phyloP scores from a whole-genome alignment of 805 yeast genomes.

The Tetrapisispora fleetii region DNA sequence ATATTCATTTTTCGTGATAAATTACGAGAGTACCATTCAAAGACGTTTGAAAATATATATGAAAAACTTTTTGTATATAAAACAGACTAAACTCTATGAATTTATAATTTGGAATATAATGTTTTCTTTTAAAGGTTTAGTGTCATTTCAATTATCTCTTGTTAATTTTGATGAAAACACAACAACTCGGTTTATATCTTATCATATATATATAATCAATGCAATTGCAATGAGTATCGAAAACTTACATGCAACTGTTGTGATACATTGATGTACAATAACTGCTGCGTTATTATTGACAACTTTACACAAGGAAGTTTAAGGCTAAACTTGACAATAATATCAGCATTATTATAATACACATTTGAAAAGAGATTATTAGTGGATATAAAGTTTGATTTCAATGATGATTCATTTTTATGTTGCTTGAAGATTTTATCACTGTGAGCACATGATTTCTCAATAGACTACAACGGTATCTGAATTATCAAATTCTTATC shows the following conservation, averaged over 20 bases:
- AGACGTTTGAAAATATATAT: too few species aligned
- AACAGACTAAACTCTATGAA: too few species aligned
- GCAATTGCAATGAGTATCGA: not conserved
- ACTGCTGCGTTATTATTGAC: not conserved
- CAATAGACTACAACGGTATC: conserved; percentile 98
- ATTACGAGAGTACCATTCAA: too few species aligned
- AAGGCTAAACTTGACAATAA: not conserved
- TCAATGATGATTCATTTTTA: conserved; percentile 25
- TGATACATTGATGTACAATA: too few species aligned
- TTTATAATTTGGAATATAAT: too few species aligned
- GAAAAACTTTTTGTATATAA: too few species aligned
- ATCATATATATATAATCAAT: too few species aligned
- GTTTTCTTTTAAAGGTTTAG: too few species aligned
- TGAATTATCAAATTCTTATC: conserved; percentile 33
- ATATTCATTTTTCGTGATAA: too few species aligned
- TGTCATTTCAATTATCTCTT: too few species aligned
- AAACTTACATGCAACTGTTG: not conserved
- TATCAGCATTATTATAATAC: not conserved
- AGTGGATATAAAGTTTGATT: not conserved
- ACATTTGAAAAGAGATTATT: not conserved
- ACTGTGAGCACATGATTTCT: conserved; percentile 66
- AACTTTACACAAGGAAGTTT: not conserved
- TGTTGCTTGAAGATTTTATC: conserved; percentile 40
- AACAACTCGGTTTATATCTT: too few species aligned
- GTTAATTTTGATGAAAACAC: too few species aligned